Evolutionary conservation across 2,329 filamentous ascomycete species (phyloP).

Genomic region (Aspergillus candidus): DNA sequence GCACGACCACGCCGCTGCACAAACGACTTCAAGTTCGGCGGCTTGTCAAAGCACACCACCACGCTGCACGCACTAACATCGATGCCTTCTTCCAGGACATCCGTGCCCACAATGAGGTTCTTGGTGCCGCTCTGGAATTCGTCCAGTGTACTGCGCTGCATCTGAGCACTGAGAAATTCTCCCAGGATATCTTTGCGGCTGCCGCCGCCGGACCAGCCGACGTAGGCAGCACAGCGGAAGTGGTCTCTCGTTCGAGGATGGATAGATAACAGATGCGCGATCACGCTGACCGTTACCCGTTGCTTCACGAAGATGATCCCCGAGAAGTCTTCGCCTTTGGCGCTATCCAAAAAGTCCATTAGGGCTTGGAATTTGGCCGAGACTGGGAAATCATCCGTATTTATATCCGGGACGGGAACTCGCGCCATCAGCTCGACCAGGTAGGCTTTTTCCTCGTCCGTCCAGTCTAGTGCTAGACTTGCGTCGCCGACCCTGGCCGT

Average conservation of each 20-base stretch:
- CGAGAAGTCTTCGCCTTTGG: constrained; percentile 43
- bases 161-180: constrained; percentile 43
- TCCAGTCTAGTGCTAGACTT: constrained; percentile 39
- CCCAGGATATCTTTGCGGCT: constrained; percentile 44
- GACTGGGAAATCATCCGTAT: constrained; percentile 23
- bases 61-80: constrained; percentile 59
- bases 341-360: constrained; percentile 46
- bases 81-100: constrained; percentile 56
- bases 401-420: constrained; percentile 16
- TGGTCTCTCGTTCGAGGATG: constrained; percentile 45
- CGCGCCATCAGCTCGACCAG: constrained; percentile 40
- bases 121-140: constrained; percentile 49
- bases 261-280: constrained; percentile 52
- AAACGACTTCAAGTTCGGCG: constrained; percentile 58
- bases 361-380: constrained; percentile 56
- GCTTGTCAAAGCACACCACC: constrained; percentile 59
- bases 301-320: constrained; percentile 65
- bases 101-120: constrained; percentile 55
- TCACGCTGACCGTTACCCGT: constrained; percentile 54
- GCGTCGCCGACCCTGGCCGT: constrained; percentile 12
- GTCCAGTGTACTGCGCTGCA: constrained; percentile 47
- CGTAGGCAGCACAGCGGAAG: constrained; percentile 36
- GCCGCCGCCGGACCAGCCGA: constrained; percentile 44
- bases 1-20: constrained; percentile 61
- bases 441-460: constrained; percentile 50